Evolutionary conservation across 2,329 filamentous ascomycete genomes (phyloP), one percentile per base, ranked within the genome.

Genomic region (Purpureocillium lavendulum): DNA sequence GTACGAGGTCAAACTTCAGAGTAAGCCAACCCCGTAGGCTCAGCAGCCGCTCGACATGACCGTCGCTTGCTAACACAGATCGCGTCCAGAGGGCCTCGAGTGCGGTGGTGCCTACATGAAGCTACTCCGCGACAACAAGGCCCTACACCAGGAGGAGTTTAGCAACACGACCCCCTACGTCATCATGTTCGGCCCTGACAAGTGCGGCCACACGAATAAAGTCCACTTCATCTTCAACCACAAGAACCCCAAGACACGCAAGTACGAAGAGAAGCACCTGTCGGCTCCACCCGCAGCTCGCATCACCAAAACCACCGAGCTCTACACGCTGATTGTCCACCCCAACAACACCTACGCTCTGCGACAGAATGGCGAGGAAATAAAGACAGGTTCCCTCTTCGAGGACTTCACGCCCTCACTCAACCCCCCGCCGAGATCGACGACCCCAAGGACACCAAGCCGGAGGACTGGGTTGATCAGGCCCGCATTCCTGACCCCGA

Each of bases 191-290:
- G 92, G 92, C 53, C 92, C 92, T 55, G 92, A 98, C 75, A 97
- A 97, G 83, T 98, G 92, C 65, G 92, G 92, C 66, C 79, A 87
- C 63, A 97, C 87, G 67, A 98, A 98, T 83, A 97, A 97, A 84
- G 86, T 94, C 39, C 77, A 80, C 68, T 95, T 98, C 73, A 98
- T 98, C 67, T 94, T 98, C 81, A 92, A 94, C 70, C 92, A 98
- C 84, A 98, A 97, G 86, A 98, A 97, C 80, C 92, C 92, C 62
- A 96, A 95, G 85, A 96, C 88, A 35, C 89, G 90, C 72, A 87
- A 96, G 69, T 98, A 98, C 59, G 90, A 98, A 78, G 92, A 98
- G 85, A 98, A 98, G 83, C 92, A 98, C 70, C 77, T 98, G 49
- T 80, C 77, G 61, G 77, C 76, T 55, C 83, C 90, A 49, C 89